These are phyloP conservation scores for Phytopythium montanum DNA, from an alignment of 352 stramenopile species.

Conservation along the genomic window DNA sequence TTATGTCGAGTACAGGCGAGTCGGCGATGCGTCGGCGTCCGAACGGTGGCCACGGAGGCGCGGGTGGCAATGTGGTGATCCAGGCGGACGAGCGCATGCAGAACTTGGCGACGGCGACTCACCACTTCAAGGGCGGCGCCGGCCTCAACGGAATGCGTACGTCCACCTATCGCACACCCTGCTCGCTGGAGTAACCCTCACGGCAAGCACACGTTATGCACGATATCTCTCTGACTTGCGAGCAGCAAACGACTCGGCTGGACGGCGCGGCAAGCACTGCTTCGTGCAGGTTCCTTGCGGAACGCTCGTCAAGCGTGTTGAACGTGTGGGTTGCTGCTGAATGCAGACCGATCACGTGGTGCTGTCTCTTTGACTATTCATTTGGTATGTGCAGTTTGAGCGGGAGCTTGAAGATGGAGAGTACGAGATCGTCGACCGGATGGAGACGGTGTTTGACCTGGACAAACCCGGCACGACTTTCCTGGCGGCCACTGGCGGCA, in stretches of 20 bases:
- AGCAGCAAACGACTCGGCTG: constrained; percentile 74
- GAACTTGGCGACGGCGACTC: constrained; percentile 80
- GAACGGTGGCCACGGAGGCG: constrained; percentile 82
- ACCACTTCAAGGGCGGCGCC: constrained; percentile 79
- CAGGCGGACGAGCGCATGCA: constrained; percentile 69
- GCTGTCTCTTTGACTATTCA: background rate
- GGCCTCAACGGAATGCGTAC: constrained; percentile 85
- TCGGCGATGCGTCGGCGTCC: constrained; percentile 72
- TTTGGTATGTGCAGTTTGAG: constrained; percentile 36
- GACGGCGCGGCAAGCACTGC: constrained; percentile 74
- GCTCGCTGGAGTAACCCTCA: constrained; percentile 6
- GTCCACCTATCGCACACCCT: constrained; percentile 10
- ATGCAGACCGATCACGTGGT: background rate
- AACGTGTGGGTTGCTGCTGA: constrained; percentile 39
- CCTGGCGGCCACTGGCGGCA: constrained; percentile 73
- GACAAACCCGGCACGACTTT: constrained; percentile 69
- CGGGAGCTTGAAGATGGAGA: constrained; percentile 72
- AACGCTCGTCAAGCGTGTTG: constrained; percentile 85
- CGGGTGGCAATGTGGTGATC: constrained; percentile 79
- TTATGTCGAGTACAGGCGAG: constrained; percentile 21
- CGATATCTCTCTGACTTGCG: background rate
- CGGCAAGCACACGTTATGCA: constrained; percentile 1
- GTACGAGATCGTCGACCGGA: constrained; percentile 77
- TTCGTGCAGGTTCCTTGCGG: constrained; percentile 81
- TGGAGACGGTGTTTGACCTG: constrained; percentile 75